Evolutionary conservation across 208 protist genomes (phyloP).

Genomic region (Herpetomonas tarakana): DNA sequence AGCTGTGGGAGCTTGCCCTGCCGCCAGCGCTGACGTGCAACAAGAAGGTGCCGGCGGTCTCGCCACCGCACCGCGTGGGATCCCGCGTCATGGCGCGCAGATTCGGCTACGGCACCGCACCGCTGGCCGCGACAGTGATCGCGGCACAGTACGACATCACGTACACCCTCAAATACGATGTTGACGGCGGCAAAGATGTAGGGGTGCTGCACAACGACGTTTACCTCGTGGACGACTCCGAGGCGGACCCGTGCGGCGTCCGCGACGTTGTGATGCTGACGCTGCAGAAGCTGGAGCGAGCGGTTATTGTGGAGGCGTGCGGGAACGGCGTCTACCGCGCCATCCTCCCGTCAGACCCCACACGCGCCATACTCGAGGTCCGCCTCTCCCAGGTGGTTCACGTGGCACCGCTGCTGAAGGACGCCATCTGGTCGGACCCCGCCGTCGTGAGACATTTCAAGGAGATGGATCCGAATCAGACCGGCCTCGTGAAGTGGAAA

Average conservation of each 20-base stretch:
- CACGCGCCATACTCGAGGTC: conserved; percentile 95
- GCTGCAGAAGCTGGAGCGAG: conserved; percentile 40
- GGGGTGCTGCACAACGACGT: conserved; percentile 72
- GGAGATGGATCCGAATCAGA: conserved; percentile 94
- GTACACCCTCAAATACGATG: conserved; percentile 57
- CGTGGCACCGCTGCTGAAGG: conserved; percentile 52
- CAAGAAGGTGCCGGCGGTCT: conserved; percentile 19
- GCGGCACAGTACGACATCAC: conserved; percentile 48
- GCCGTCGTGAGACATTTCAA: conserved; percentile 96
- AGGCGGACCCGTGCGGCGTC: conserved; percentile 48
- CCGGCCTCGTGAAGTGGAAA: conserved; percentile 59
- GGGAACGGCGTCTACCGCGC: conserved; percentile 53
- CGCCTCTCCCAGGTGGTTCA: conserved; percentile 53
- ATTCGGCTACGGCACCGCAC: conserved; percentile 32
- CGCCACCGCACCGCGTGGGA: conserved; percentile 41
- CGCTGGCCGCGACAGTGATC: conserved; percentile 47
- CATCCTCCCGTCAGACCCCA: conserved; percentile 94
- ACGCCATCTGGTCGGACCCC: conserved; percentile 84
- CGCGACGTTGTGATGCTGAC: conserved; percentile 56
- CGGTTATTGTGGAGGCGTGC: conserved; percentile 46
- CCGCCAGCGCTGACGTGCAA: conserved; percentile 43
- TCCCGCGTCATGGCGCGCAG: conserved; percentile 47
- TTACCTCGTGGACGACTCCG: conserved; percentile 35
- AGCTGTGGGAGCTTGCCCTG: conserved; percentile 40
- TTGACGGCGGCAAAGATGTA: conserved; percentile 43